Base-by-base conservation (phyloP, 192 early-diverging fungal genomes). In the Linnemannia hyalina region DNA sequence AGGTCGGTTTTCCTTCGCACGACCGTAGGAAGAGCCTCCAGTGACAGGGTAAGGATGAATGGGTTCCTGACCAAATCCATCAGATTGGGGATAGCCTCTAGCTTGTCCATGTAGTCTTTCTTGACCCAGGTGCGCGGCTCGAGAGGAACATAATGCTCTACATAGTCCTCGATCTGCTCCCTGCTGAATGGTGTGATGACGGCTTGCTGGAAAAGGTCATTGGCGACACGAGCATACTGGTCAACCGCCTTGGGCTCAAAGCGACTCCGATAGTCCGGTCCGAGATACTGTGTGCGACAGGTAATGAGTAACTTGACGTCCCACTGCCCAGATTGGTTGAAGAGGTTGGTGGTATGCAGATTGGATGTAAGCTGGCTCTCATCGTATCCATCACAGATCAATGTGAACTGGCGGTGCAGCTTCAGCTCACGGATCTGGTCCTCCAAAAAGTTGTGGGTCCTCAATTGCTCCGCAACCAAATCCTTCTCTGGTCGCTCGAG, bases 41-140 rank as follows among this genome's bases (percentile, higher is more conserved):
- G 16, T 15, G 36, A 69, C 0, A 78, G 32, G 0, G 26, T 52
- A 47, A 78, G 22, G 20, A 78, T 52, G 36, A 78, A 78, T 0
- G 77, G 77, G 44, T 71, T 78, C 41, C 8, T 79, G n/a, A 72
- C 52, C 35, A 79, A 54, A 20, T 71, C 77, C 18, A 57, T 16
- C 4, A 79, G 40, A 40, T 70, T 57, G 0, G 75, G 60, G 75
- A 76, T 63, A 1, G 26, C 29, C n/a, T 68, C 4, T 11, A 76
- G 75, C n/a, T 26, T 57, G 4, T 57, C 55, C 55, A n/a, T 22
- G 55, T 57, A 57, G 55, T 57, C 20, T 23, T 57, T 6, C 8
- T 7, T 26, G 23, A n/a, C 55, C 20, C n/a, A 57, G 23, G 23
- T 57, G 1, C n/a, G 47, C 4, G 47, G 47, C 16, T 49, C 47